phyloP scores from a whole-genome alignment of 352 stramenopile genomes.

The Pythium insidiosum region DNA sequence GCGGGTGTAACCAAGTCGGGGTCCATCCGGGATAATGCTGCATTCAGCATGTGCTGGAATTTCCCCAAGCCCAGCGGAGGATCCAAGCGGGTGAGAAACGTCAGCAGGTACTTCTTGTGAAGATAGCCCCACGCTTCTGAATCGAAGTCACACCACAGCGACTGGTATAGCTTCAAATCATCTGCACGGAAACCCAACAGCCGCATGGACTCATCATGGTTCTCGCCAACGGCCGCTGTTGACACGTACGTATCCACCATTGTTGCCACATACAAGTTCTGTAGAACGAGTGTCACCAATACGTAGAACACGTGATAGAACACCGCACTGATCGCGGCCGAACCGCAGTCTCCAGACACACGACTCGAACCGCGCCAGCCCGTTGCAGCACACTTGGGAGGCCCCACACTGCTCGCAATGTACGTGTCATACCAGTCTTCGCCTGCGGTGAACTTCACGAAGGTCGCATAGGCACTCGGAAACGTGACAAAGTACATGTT shows the following conservation, averaged over 20 bases:
- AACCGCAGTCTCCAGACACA: conserved; percentile 62
- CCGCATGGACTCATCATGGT: conserved; percentile 41
- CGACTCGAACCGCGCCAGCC: conserved; percentile 18
- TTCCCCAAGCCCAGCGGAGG: conserved; percentile 47
- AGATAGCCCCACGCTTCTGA: conserved; percentile 62
- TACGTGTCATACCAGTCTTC: conserved; percentile 84
- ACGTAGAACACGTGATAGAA: conserved; percentile 83
- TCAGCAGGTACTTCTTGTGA: conserved; percentile 56
- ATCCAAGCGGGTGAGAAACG: conserved; percentile 41
- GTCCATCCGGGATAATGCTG: conserved; percentile 9
- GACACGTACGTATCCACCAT: conserved; percentile 82
- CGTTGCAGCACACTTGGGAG: conserved; percentile 48
- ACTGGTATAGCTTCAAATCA: conserved; percentile 57
- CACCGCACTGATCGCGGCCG: conserved; percentile 40
- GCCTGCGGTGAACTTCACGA: conserved; percentile 77
- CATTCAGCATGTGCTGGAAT: conserved; percentile 12
- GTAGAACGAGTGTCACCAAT: conserved; percentile 66
- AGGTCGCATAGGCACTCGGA: conserved; percentile 53
- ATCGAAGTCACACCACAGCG: conserved; percentile 72
- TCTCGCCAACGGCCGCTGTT: conserved; percentile 49
- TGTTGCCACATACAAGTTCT: conserved; percentile 76
- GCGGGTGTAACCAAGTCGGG: conserved; percentile 25
- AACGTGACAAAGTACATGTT: conserved; percentile 79
- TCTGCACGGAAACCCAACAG: conserved; percentile 55
- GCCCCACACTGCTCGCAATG: conserved; percentile 47